Conservation (phyloP, 2,329 filamentous ascomycete genomes). For the Cryphonectria parasitica region DNA sequence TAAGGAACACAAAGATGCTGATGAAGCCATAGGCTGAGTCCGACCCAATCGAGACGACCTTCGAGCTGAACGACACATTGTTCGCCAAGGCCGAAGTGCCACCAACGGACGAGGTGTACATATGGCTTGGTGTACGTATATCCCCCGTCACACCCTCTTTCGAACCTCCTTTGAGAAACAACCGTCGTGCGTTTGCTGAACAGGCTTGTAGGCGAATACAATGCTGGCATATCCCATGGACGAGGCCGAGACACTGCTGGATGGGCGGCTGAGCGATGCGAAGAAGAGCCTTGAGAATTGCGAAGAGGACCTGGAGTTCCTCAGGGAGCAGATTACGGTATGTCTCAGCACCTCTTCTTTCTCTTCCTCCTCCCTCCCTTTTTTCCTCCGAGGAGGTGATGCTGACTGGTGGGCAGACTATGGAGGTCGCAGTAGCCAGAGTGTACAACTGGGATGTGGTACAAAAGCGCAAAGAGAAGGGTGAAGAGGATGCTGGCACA, state of each 20-base stretch:
- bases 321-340: constrained; percentile 95
- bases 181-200: constrained; percentile 51
- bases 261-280: constrained; percentile 77
- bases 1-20: neutral
- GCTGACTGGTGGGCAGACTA: constrained; percentile 61
- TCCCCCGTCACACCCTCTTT: constrained; percentile 41
- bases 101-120: constrained; percentile 86
- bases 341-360: constrained; percentile 36
- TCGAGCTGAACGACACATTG: constrained; percentile 95
- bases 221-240: constrained; percentile 94
- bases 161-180: constrained; percentile 35
- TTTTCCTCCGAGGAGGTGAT: neutral
- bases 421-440: constrained; percentile 93
- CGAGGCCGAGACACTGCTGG: constrained; percentile 80
- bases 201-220: constrained; percentile 67
- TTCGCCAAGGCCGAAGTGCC: constrained; percentile 86
- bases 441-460: constrained; percentile 99
- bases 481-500: constrained; percentile 57
- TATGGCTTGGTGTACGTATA: constrained; percentile 79
- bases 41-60: constrained; percentile 85
- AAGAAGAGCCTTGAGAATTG: constrained; percentile 83
- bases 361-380: too few species aligned
- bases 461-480: constrained; percentile 89
- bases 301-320: constrained; percentile 94
- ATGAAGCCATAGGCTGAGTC: constrained; percentile 44